phyloP scores from a whole-genome alignment of 495 filamentous ascomycete species.

The Hyphodiscus hymeniophilus region DNA sequence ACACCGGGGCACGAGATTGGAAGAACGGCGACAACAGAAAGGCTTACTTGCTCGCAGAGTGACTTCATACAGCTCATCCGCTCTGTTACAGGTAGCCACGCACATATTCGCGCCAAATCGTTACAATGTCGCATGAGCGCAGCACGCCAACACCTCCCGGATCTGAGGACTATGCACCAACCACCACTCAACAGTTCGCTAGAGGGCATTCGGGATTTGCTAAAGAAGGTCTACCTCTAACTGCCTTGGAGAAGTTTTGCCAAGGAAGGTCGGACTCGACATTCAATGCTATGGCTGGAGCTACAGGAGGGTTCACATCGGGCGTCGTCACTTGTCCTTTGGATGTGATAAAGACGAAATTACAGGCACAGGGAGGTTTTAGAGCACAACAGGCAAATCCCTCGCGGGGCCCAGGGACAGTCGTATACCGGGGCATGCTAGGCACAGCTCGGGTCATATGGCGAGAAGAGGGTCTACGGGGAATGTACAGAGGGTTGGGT shows the following conservation, averaged over 20 bases:
- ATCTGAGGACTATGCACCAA: slow-evolving; percentile 10
- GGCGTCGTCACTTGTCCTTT: slow-evolving; percentile 94
- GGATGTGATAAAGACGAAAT: slow-evolving; percentile 98
- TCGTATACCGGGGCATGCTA: slow-evolving; percentile 74
- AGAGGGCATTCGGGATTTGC: slow-evolving; percentile 4
- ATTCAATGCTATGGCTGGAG: slow-evolving; percentile 67
- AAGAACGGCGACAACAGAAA: slow-evolving; percentile 12
- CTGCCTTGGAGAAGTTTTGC: slow-evolving; percentile 49
- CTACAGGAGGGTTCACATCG: slow-evolving; percentile 79
- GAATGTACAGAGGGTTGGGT: slow-evolving; percentile 88
- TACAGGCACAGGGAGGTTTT: slow-evolving; percentile 91
- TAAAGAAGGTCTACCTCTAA: slow-evolving; percentile 30
- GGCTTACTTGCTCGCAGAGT: slow-evolving; percentile 13
- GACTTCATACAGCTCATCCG: not conserved
- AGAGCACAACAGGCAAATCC: slow-evolving; percentile 23
- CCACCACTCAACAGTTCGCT: slow-evolving; percentile 11
- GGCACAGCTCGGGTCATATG: slow-evolving; percentile 82
- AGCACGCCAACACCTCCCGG: slow-evolving; percentile 18
- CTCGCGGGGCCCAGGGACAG: slow-evolving; percentile 21
- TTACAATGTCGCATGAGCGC: slow-evolving; percentile 26
- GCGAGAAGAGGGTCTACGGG: slow-evolving; percentile 77
- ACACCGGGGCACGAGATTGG: slow-evolving; percentile 31
- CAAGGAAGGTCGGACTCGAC: slow-evolving; percentile 37
- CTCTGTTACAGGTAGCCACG: slow-evolving; percentile 3
- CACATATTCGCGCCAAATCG: not conserved